A percentile compares a stretch with the other conserved stretches of the same genome.
Evolutionary conservation across 306 rosid species (phyloP).

Genomic region (Trifolium dubium): DNA sequence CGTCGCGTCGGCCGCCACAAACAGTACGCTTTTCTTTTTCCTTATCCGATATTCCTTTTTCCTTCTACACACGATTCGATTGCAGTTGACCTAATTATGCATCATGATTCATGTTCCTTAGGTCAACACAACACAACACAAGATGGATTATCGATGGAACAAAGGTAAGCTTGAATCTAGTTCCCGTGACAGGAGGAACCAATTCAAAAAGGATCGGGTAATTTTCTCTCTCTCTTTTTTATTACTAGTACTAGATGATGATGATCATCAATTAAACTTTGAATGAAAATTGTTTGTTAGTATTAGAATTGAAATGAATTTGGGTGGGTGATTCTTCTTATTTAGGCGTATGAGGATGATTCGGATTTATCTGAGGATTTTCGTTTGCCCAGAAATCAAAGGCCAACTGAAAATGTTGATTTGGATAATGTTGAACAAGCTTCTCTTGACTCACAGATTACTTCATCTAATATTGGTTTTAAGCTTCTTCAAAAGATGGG

Average conservation of each 20-base stretch:
- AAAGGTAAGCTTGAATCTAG: conserved; percentile 58
- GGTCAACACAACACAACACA: conserved; percentile 33
- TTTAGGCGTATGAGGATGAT: conserved; percentile 55
- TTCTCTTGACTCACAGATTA: conserved; percentile 78
- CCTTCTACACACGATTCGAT: too few relatives aligned
- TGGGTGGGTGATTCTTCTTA: conserved; percentile 3
- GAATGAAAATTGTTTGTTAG: conserved; percentile 1
- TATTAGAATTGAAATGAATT: conserved; percentile 4
- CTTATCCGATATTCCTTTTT: too few relatives aligned
- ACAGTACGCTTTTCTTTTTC: not conserved
- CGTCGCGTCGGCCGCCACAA: not conserved
- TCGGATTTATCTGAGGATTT: conserved; percentile 72
- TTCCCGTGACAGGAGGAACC: conserved; percentile 51
- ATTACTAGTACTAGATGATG: not conserved
- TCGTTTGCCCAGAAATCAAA: conserved; percentile 85
- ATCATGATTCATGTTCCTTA: conserved; percentile 9
- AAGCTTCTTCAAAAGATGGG: conserved; percentile 99
- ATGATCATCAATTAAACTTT: too few relatives aligned
- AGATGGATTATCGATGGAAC: conserved; percentile 66
- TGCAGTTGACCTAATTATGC: not conserved
- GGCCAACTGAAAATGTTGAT: conserved; percentile 94
- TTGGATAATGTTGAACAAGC: conserved; percentile 96
- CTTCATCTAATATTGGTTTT: conserved; percentile 87
- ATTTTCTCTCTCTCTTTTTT: not conserved
- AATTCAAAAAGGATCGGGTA: conserved; percentile 61